Evolutionary conservation across 2,329 filamentous ascomycete genomes (phyloP).

Genomic region (Fonsecaea nubica): DNA sequence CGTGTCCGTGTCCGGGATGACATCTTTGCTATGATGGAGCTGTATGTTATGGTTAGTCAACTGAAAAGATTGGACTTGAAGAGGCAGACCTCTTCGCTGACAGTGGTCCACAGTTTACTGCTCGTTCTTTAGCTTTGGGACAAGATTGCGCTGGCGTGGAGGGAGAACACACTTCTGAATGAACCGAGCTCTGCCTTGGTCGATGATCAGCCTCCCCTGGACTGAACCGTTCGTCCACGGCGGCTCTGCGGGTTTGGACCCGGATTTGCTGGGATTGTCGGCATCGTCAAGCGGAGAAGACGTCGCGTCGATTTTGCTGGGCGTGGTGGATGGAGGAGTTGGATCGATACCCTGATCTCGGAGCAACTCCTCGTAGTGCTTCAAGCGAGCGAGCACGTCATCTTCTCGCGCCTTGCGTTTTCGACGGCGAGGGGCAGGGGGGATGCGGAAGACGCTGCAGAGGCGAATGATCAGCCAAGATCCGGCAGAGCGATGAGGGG

Average conservation of each 20-base stretch:
- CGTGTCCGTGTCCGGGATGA: constrained; percentile 30
- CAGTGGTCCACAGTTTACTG: constrained; percentile 23
- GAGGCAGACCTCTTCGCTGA: constrained; percentile 23
- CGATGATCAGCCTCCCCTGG: constrained; percentile 13
- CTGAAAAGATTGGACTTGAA: constrained; percentile 9
- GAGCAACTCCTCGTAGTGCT: constrained; percentile 71
- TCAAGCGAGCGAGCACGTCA: constrained; percentile 71
- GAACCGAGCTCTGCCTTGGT: constrained; percentile 38
- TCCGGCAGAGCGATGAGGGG: not conserved
- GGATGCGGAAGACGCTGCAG: constrained; percentile 39
- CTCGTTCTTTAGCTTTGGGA: constrained; percentile 9
- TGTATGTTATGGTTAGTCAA: constrained; percentile 14
- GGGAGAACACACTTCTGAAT: constrained; percentile 25
- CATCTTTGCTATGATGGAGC: constrained; percentile 23
- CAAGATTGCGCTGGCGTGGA: constrained; percentile 5
- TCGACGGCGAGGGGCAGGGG: constrained; percentile 61
- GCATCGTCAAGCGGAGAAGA: constrained; percentile 36
- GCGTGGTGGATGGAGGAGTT: constrained; percentile 64
- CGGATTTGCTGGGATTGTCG: not conserved
- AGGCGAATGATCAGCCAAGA: constrained; percentile 36
- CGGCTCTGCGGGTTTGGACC: constrained; percentile 1
- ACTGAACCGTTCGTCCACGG: constrained; percentile 6
- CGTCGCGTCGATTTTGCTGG: constrained; percentile 30
- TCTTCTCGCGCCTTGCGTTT: constrained; percentile 70
- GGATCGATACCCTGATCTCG: constrained; percentile 68